Evolutionary conservation across 495 filamentous ascomycete genomes (phyloP).

Genomic region (Hamigera avellanea): DNA sequence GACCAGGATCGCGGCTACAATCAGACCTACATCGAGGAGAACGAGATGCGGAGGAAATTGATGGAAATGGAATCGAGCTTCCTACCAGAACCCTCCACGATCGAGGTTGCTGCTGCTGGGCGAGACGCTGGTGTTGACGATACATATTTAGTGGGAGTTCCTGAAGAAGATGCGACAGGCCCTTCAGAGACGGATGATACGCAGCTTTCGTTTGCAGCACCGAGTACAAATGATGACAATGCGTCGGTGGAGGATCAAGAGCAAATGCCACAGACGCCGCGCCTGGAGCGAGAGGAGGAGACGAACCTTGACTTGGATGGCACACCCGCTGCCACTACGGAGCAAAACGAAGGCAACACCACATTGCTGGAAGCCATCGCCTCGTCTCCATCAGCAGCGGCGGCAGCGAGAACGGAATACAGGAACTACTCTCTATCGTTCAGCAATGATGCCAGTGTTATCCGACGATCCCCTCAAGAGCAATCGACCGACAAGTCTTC

Average conservation of each 20-base stretch:
- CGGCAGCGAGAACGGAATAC: constrained; percentile 41
- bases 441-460: neutral
- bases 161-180: constrained; percentile 12
- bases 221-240: constrained; percentile 2
- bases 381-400: constrained; percentile 58
- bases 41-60: constrained; percentile 56
- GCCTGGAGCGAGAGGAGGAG: constrained; percentile 15
- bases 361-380: constrained; percentile 48
- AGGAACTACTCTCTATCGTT: constrained; percentile 14
- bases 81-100: constrained; percentile 40
- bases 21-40: constrained; percentile 47
- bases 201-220: constrained; percentile 18
- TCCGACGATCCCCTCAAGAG: neutral
- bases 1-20: constrained; percentile 29
- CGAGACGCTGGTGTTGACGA: constrained; percentile 23
- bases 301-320: constrained; percentile 11
- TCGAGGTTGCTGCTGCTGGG: constrained; percentile 22
- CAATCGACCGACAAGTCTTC: constrained; percentile 13
- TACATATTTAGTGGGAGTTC: constrained; percentile 30
- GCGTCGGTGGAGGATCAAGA: constrained; percentile 12
- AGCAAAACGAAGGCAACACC: constrained; percentile 32
- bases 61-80: constrained; percentile 89
- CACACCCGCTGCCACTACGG: constrained; percentile 11
- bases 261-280: constrained; percentile 36
- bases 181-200: constrained; percentile 12